Conservation (phyloP, 164 flowering plant genomes). For the Buxus sempervirens region DNA sequence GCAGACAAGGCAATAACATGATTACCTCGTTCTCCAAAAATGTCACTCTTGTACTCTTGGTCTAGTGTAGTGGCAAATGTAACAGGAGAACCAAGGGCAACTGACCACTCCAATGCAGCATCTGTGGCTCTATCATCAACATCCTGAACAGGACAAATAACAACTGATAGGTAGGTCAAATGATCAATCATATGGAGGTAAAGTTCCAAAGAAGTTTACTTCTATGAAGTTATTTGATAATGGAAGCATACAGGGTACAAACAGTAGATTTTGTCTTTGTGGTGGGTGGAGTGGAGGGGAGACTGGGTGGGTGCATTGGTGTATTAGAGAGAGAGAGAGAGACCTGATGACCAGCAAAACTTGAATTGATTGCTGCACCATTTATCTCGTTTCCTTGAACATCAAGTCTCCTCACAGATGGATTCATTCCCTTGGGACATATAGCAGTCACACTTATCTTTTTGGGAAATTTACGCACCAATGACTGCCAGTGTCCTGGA, state of each 20-base stretch:
- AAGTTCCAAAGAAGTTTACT: neutral
- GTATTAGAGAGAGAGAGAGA: slow-evolving; percentile 11
- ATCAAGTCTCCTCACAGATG: slow-evolving; percentile 74
- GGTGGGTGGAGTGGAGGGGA: neutral
- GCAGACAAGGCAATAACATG: neutral
- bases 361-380: slow-evolving; percentile 90
- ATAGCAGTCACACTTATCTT: slow-evolving; percentile 74
- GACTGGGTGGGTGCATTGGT: too few relatives aligned
- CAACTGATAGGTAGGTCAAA: too few relatives aligned
- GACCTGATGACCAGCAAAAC: slow-evolving; percentile 96
- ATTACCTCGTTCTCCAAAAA: slow-evolving; percentile 92
- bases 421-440: slow-evolving; percentile 84
- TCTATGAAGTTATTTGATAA: neutral
- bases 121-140: slow-evolving; percentile 94
- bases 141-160: slow-evolving; percentile 51
- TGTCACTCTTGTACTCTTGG: slow-evolving; percentile 97
- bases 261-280: neutral
- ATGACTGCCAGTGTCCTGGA: slow-evolving; percentile 69
- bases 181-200: too few relatives aligned
- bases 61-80: slow-evolving; percentile 97
- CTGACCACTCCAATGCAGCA: slow-evolving; percentile 94
- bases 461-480: slow-evolving; percentile 63
- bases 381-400: slow-evolving; percentile 76
- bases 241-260: neutral
- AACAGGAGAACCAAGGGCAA: slow-evolving; percentile 96